Base-by-base conservation (phyloP, 768 basidiomycete species). In the Termitomyces eurrhizus region DNA sequence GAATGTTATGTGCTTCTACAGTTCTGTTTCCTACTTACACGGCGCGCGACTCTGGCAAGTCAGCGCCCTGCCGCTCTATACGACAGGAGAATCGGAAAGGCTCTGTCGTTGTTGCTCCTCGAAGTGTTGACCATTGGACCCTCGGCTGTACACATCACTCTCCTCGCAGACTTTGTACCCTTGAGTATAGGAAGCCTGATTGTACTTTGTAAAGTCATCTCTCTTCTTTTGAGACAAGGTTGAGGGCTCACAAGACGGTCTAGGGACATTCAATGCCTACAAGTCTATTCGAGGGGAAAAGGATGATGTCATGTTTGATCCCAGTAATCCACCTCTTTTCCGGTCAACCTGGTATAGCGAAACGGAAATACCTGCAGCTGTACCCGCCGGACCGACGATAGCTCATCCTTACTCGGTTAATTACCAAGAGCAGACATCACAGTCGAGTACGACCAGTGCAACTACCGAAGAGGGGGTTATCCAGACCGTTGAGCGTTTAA, bases 111-210 rank as follows among this genome's bases (percentile, higher is more conserved):
- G 14, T 35, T 65, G 18, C 53, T 65, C 7, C 57, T 65, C 14
- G 57, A 65, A 36, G 13, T 60, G 12, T 44, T 62, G 54, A 62
- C 59, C 14, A 62, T 65, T 26, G 64, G 41, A 21, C 64, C 64
- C 12, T 58, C 61, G 8, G 64, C 62, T 7, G 44, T 58, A 16
- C 58, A 56, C 37, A 60, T 65, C 56, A 62, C 45, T 12, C 29
- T 65, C 9, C 29, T 62, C 12, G 64, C 64, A 14, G 64, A 65
- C 24, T 62, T 65, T 52, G 33, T 65, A 56, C 64, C 62, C 11
- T 39, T 65, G 0, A 60, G 64, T 35, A 58, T 65, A 16, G 64
- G 64, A 26, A 52, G 62, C 8, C 52, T 65, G 39, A 39, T 54
- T 8, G 64, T 65, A 26, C 64, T 62, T 44, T 53, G 64, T 65